Evolutionary conservation across 2,329 filamentous ascomycete genomes (phyloP), one percentile per base, ranked within the genome.

Genomic region (Pseudogymnoascus sp.): DNA sequence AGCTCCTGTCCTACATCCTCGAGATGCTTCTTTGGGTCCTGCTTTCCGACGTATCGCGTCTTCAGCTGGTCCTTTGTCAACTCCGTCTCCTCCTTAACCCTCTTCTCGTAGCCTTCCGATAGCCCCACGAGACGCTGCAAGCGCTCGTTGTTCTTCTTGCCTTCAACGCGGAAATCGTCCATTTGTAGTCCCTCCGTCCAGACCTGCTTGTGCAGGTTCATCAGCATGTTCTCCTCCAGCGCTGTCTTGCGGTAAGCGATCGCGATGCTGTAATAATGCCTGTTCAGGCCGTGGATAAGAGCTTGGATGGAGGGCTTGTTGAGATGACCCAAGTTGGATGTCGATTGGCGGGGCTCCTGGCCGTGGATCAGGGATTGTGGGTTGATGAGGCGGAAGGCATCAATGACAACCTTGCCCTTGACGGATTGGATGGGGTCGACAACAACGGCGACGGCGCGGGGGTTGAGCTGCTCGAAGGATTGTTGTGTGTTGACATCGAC

Each of bases 271-370:
- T 99, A 99, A 82, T 99, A 99, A 80, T 99, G 94, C 71, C 94
- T 84, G 80, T 99, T 99, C 47, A 99, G 83, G 62, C 94, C 94
- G 76, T 99, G 94, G 66, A 99, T 99, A 62, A 99, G 87, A 36
- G 95, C 93, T 78, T 99, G 95, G 67, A 99, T 99, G n/a, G 92
- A 97, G 25, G 94, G 95, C 79, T 99, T 99, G 81, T 99, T 97
- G 67, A 99, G 83, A 74, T 99, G 94, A 25, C 95, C 94, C 71
- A 99, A 77, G 78, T 99, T 99, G 67, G 92, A 97, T 38, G 94
- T 99, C 70, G 92, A 97, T 76, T 99, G 94, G 62, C 94, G 88
- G 9, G 94, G 94, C 75, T 99, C 94, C 75, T 99, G 94, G 2
- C 94, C 94, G 76, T 97, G 90, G 86, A 99, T 96, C 66, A 99